Conservation (phyloP, 495 filamentous ascomycete species). For the Tuber melanosporum region DNA sequence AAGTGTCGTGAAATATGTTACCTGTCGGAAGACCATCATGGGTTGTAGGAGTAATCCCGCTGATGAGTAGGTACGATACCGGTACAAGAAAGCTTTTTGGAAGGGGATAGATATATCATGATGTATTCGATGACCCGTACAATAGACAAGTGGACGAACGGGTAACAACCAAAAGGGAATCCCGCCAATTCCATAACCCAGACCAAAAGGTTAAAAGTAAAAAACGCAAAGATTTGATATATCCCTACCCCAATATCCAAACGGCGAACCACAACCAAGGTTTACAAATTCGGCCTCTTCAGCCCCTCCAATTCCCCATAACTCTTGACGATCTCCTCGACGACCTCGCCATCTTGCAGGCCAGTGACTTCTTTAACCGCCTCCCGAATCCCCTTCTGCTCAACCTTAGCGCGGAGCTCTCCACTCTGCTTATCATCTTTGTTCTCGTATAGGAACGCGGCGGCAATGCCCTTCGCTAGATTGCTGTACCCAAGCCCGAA, state of each 20-base stretch:
- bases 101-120: background rate
- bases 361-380: conserved; percentile 35
- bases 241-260: background rate
- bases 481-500: conserved; percentile 35
- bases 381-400: conserved; percentile 21
- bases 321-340: conserved; percentile 29
- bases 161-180: background rate
- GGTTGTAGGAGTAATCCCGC: background rate
- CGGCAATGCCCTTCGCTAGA: conserved; percentile 37
- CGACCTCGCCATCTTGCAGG: conserved; percentile 24
- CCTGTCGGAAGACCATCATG: background rate
- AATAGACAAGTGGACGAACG: background rate
- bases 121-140: background rate
- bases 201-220: background rate
- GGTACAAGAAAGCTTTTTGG: background rate
- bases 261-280: background rate
- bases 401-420: conserved; percentile 27
- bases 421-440: conserved; percentile 36
- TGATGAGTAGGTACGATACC: background rate
- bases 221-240: background rate
- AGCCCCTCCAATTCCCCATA: conserved; percentile 35
- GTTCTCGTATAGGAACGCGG: conserved; percentile 38
- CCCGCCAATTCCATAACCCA: background rate
- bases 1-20: background rate
- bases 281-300: background rate